phyloP scores from a whole-genome alignment of 257 asterid species.

The Galeopsis tetrahit region DNA sequence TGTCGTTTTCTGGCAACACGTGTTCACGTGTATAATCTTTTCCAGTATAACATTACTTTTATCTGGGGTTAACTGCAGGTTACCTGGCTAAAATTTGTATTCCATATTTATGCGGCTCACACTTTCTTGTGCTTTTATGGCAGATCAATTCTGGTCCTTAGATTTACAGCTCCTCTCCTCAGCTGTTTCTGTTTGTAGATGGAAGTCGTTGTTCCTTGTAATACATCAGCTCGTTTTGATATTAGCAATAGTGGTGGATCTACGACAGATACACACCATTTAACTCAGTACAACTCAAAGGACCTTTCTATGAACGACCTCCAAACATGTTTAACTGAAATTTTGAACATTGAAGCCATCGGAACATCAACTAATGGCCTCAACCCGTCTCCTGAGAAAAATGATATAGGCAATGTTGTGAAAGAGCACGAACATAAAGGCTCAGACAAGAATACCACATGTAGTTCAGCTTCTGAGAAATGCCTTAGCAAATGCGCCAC shows the following conservation, averaged over 20 bases:
- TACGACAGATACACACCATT: conserved; percentile 43
- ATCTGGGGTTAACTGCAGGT: not conserved
- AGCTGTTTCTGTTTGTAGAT: conserved; percentile 49
- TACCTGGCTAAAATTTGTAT: conserved; percentile 20
- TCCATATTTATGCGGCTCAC: conserved; percentile 6
- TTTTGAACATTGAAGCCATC: conserved; percentile 44
- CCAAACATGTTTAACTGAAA: conserved; percentile 45
- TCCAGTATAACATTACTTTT: not conserved
- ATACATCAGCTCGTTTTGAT: conserved; percentile 50
- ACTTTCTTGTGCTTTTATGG: not conserved
- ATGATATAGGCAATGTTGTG: conserved; percentile 29
- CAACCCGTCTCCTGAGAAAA: conserved; percentile 34
- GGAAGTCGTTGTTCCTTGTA: conserved; percentile 54
- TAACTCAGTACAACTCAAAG: conserved; percentile 27
- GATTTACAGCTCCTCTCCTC: conserved; percentile 35
- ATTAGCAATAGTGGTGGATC: conserved; percentile 44
- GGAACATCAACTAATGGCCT: conserved; percentile 37
- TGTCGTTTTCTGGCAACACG: not conserved
- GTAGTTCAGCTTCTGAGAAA: conserved; percentile 42
- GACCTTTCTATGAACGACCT: conserved; percentile 58
- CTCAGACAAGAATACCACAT: conserved; percentile 21
- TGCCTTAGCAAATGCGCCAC: conserved; percentile 53
- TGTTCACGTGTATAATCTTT: not conserved
- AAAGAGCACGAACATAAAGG: conserved; percentile 41
- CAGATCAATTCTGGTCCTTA: conserved; percentile 3